Percentiles rank a stretch among this genome's conserved stretches.
These are phyloP conservation scores for Rhizopogon vesiculosus DNA, from an alignment of 768 basidiomycete species.

Conservation along the genomic window DNA sequence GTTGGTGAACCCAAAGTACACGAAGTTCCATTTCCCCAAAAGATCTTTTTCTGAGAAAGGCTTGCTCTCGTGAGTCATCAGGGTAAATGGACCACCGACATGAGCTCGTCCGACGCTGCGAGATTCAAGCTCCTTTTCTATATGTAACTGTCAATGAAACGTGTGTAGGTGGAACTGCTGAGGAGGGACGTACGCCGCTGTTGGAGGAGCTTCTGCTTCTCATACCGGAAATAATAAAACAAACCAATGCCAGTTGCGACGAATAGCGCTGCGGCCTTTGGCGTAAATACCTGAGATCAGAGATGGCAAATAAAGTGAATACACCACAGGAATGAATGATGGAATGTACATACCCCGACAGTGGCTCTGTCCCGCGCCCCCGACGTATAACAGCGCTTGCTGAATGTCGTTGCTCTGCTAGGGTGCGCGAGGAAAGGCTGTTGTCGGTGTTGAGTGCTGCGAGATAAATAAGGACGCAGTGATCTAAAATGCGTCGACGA, in stretches of 20 bases:
- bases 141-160: not conserved
- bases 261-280: slow-evolving; percentile 78
- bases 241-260: slow-evolving; percentile 78
- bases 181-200: slow-evolving; percentile 55
- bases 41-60: slow-evolving; percentile 82
- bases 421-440: not conserved
- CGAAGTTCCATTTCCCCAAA: slow-evolving; percentile 84
- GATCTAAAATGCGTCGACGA: not conserved
- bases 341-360: slow-evolving; percentile 25
- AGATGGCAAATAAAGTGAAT: not conserved
- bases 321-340: not conserved
- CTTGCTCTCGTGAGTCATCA: slow-evolving; percentile 61
- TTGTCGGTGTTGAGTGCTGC: not conserved
- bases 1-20: slow-evolving; percentile 99
- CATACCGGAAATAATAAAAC: slow-evolving; percentile 83
- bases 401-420: not conserved
- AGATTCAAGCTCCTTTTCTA: slow-evolving; percentile 71
- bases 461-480: not conserved
- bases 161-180: not conserved
- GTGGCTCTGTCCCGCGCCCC: slow-evolving; percentile 29
- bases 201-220: slow-evolving; percentile 76
- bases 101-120: slow-evolving; percentile 79
- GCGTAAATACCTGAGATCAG: slow-evolving; percentile 79
- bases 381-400: slow-evolving; percentile 1
- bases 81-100: slow-evolving; percentile 86